Base-by-base conservation (phyloP, 2,329 filamentous ascomycete genomes). In the Colletotrichum zoysiae region DNA sequence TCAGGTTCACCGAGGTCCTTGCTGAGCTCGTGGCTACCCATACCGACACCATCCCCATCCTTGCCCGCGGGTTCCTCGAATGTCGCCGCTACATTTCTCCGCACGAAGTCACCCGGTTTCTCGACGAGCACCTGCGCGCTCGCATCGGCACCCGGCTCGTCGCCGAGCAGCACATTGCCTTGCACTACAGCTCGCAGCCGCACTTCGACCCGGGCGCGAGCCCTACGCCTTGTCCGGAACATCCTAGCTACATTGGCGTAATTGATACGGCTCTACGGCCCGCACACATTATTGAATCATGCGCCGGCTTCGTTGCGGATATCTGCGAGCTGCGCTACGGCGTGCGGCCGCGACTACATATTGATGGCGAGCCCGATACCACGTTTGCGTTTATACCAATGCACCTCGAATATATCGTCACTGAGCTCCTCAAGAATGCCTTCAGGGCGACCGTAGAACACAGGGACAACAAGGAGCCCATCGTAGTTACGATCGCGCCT, bases 271-370 rank as follows among this genome's bases (percentile, higher is more conserved):
- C 91, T 3, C 86, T 99, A 12, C 91, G 91, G 46, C 96, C 96
- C 0, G 93, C 94, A 0, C 88, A 89, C 57, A 93, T 95, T 53
- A 90, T 98, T 55, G 91, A 95, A 76, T 89, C 90, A 8, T 98
- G 95, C 82, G 95, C 95, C 64, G 91, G 92, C 71, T 97, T 96
- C 73, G 96, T 99, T 0, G 94, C 93, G 50, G 96, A 98, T 78
- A 97, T 98, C 73, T 98, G 95, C 84, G 96, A 98, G 84, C 88
- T 98, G 46, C 95, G 96, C 74, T 99, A 99, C 78, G 96, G 96
- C 63, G 90, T 97, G 1, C 90, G 96, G 0, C 96, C 96, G 0
- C 88, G 87, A 2, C 87, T 97, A 77, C 84, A 91, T 58, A 92
- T 99, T 77, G 93, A 95, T 75, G 96, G 96, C 74, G 92, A 97